Percentiles rank a stretch among this genome's conserved stretches.
Evolutionary conservation across 2,329 filamentous ascomycete genomes (phyloP).

Genomic region (Fusarium papillatum): DNA sequence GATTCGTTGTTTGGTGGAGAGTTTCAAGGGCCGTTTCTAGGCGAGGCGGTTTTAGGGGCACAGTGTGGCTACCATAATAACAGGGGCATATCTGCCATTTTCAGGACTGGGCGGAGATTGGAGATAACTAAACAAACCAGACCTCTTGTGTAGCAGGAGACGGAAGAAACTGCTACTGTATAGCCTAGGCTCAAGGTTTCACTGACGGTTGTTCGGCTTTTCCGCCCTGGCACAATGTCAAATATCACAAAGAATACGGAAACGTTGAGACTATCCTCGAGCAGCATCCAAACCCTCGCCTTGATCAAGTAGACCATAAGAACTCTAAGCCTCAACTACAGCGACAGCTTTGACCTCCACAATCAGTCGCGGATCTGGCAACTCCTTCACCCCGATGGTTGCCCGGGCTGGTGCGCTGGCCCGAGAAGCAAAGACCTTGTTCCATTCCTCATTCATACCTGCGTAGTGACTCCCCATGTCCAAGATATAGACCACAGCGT

Average conservation of each 20-base stretch:
- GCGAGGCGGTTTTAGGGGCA: not conserved
- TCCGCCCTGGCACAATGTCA: not conserved
- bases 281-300: not conserved
- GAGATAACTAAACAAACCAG: not conserved
- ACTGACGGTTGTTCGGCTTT: not conserved
- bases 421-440: conserved; percentile 13
- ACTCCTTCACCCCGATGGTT: not conserved
- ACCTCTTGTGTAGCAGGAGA: not conserved
- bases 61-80: not conserved
- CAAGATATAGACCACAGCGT: conserved; percentile 11
- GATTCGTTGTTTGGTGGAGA: not conserved
- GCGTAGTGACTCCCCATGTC: conserved; percentile 8
- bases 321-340: not conserved
- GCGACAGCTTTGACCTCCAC: not conserved
- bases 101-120: not conserved
- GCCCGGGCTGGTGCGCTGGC: conserved; percentile 11
- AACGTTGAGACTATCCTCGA: not conserved
- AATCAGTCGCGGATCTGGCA: not conserved
- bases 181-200: not conserved
- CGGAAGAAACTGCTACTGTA: not conserved
- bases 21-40: not conserved
- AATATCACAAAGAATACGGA: not conserved
- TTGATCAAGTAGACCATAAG: not conserved
- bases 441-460: conserved; percentile 19
- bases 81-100: not conserved